Evolutionary conservation across 1,284 basidiomycete genomes (phyloP), one percentile per base, ranked within the genome.

Genomic region (Cutaneotrichosporon mucoides): DNA sequence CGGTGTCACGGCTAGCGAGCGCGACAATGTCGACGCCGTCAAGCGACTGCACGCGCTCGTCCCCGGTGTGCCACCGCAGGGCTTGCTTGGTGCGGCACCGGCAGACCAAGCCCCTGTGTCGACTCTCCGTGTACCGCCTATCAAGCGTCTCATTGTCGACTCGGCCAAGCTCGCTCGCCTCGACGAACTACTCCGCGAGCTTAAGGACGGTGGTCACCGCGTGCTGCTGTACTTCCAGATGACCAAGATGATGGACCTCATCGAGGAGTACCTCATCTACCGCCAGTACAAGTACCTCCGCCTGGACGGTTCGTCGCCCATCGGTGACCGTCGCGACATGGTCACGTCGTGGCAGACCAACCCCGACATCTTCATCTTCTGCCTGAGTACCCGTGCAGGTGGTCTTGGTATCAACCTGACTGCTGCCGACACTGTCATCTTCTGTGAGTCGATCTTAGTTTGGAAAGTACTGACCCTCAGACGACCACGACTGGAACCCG

Each of bases 401-500:
- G 96, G 96, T 62, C 81, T 99, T 58, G 96, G 96, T 71, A 99
- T 99, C 82, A 99, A 99, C 76, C 80, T 99, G 57, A 99, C 95
- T 1, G 95, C 95, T 2, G 96, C 96, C 3, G 93, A 97, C 73
- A 98, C 96, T 1, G 96, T 99, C 65, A 81, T 99, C 59, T 99
- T 99, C 79, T 79, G 75, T 77, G 49, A 69, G 73, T 66, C 10
- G n/a, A 36, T 2, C 16, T 13, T 15, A 5, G 6, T n/a, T 38
- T 24, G 2, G 5, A 24, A 11, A 11, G 6, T 10, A 16, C 46
- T 55, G 40, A 55, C 38, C 10, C 5, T 12, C 54, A 76, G 97
- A 98, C 76, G 96, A 99, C 75, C 93, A 96, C 72, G 96, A 99
- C 73, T 99, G 96, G 96, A 99, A 99, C 76, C 96, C 94, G 12